Evolutionary conservation across 495 filamentous ascomycete genomes (phyloP).

Genomic region (Daldinia loculata): DNA sequence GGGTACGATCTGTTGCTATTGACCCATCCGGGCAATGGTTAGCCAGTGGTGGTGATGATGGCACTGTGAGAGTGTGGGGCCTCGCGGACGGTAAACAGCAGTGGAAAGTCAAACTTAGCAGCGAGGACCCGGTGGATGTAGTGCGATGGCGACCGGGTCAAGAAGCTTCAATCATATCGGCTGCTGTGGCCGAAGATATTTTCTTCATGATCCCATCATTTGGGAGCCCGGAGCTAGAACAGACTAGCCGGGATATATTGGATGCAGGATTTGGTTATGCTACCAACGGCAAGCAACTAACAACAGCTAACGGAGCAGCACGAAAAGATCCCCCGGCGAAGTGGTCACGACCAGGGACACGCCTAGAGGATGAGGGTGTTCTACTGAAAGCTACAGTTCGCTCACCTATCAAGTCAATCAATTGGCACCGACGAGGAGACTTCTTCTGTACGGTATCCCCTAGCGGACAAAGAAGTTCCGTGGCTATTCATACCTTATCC

Average conservation of each 20-base stretch:
- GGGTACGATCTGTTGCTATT: constrained; percentile 81
- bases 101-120: constrained; percentile 81
- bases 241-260: constrained; percentile 75
- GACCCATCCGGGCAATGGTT: constrained; percentile 80
- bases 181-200: constrained; percentile 83
- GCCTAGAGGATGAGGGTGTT: constrained; percentile 78
- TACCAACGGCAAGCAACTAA: constrained; percentile 65
- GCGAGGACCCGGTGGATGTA: constrained; percentile 82
- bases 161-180: constrained; percentile 82
- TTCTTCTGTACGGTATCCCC: constrained; percentile 95
- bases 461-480: constrained; percentile 76
- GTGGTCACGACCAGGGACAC: constrained; percentile 82
- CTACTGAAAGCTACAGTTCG: constrained; percentile 80
- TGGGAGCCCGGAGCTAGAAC: constrained; percentile 72
- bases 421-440: constrained; percentile 93
- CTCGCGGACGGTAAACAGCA: constrained; percentile 84
- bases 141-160: constrained; percentile 90
- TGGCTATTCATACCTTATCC: constrained; percentile 93
- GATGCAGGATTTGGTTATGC: constrained; percentile 92
- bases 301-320: constrained; percentile 61
- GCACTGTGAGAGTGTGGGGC: constrained; percentile 91
- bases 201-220: constrained; percentile 83
- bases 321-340: constrained; percentile 79
- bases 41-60: constrained; percentile 94
- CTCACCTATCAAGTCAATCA: constrained; percentile 85